phyloP scores from a whole-genome alignment of 2,329 filamentous ascomycete genomes.

The Albophoma yamanashiensis region DNA sequence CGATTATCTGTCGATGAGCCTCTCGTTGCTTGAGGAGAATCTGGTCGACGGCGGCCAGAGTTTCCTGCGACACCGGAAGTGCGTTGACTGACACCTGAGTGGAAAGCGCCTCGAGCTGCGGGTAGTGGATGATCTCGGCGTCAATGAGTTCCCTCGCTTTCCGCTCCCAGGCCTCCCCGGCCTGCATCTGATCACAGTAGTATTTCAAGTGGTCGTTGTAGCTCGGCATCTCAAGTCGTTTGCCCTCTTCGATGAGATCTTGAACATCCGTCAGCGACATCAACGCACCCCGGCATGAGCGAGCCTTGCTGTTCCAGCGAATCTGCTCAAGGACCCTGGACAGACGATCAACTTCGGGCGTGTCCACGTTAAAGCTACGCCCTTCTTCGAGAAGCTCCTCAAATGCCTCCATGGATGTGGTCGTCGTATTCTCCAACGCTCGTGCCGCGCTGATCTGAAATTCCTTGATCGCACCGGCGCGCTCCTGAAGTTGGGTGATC shows the following conservation, averaged over 20 bases:
- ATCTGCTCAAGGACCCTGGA: conserved; percentile 74
- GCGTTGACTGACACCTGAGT: conserved; percentile 60
- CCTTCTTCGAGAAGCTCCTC: conserved; percentile 88
- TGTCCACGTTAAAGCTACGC: conserved; percentile 80
- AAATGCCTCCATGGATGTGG: conserved; percentile 60
- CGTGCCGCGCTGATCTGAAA: conserved; percentile 70
- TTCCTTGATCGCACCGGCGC: conserved; percentile 70
- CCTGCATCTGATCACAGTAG: conserved; percentile 64
- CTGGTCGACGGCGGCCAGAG: conserved; percentile 71
- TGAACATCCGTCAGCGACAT: conserved; percentile 70
- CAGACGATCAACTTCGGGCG: conserved; percentile 76
- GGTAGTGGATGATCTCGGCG: conserved; percentile 87
- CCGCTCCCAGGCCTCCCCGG: conserved; percentile 80
- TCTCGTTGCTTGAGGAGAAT: conserved; percentile 95
- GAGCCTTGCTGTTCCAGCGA: conserved; percentile 77
- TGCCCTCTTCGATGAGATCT: conserved; percentile 67
- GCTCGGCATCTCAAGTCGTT: conserved; percentile 64
- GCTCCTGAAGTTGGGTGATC: conserved; percentile 75
- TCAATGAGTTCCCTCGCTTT: conserved; percentile 88
- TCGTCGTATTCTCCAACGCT: conserved; percentile 55
- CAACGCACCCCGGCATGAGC: conserved; percentile 49
- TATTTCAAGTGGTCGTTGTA: conserved; percentile 71
- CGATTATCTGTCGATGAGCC: conserved; percentile 78
- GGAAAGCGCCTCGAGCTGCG: conserved; percentile 85
- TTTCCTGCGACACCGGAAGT: conserved; percentile 74